Evolutionary conservation across 345 rosid genomes (phyloP), one percentile per base, ranked within the genome.

Genomic region (Triadica sebifera): DNA sequence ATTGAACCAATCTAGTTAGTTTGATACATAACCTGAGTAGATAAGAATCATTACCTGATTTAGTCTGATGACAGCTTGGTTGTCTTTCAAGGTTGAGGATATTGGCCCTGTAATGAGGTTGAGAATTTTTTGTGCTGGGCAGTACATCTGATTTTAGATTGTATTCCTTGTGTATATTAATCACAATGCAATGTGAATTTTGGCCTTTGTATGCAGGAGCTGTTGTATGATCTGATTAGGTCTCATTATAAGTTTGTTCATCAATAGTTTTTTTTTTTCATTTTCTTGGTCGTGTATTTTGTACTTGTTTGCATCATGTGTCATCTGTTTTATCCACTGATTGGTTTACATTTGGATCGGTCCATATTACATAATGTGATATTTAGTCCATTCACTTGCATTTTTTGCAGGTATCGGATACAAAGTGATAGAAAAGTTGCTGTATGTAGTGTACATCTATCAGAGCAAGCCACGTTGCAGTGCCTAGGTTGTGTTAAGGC

Each of bases 391-490:
- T 74, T 37, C n/a, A 24, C 25, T 74, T 72, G 69, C 41, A 34
- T 79, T 52, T 74, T 72, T 76, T 84, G 82, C 85, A 95, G 99
- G 99, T 95, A 85, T 70, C 86, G 98, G 25, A 88, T 94, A 75
- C 96, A 94, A 80, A 92, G 94, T 71, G 98, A 92, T 87, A 92
- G 76, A 82, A 89, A 92, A 85, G 95, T 87, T 84, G 81, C 93
- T 46, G 64, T 94, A 62, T 94, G 98, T 81, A 94, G 98, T 74
- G 85, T 92, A 46, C 98, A 94, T 83, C 98, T 94, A 57, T 86
- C 98, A 37, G 97, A 90, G 79, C 85, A 77, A 72, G 98, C 98
- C 59, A 89, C 98, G 0, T 70, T 92, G 77, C 98, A 92, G 79
- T 94, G 98, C 81, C 75, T 94, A 37, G 98, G 95, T 41, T 94